Evolutionary conservation across 2,329 filamentous ascomycete species (phyloP), one percentile per base, ranked within the genome.

Genomic region (Neocucurbitaria cava): DNA sequence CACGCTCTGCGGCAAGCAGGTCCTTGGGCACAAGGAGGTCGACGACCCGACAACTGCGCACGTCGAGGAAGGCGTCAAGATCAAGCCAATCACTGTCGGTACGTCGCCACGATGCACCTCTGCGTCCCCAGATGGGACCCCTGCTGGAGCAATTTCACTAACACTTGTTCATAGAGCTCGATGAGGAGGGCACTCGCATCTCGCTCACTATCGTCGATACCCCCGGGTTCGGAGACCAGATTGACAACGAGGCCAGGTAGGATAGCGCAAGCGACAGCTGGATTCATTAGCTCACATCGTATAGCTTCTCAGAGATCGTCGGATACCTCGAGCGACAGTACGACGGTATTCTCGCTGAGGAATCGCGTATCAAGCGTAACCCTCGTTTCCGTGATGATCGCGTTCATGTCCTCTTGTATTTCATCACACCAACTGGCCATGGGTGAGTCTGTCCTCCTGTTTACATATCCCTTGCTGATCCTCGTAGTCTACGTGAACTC

Each of bases 291-390:
- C 71, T 70, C 41, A 66, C 51, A 10, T 18, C 15, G n/a, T 42
- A 13, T 64, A 96, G 92, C 82, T 99, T 99, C 78, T 89, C 90
- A 70, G 95, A 98, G 81, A 99, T 99, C 73, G 93, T 96, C 68
- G 94, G 93, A 68, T 97, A 96, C 81, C 91, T 99, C 72, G 95
- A 99, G 85, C 88, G 94, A 82, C 94, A 99, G 87, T 98, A 98
- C 80, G 95, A 99, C 80, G 93, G 98, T 78, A 98, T 99, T 84
- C 87, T 99, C 70, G 94, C 95, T 60, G 94, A 98, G 83, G 95
- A 99, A 83, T 98, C 95, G 72, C 92, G 95, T 84, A 99, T 99
- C 85, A 99, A 99, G 91, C 95, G 95, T 92, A 99, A 99, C 84
- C 95, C 95, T 70, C 89, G 95, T 74, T 99, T 99, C 89, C 89